Percentiles rank a stretch among this genome's conserved stretches.
Conservation (phyloP, 1,139 yeast species). For the Candida gigantensis region DNA sequence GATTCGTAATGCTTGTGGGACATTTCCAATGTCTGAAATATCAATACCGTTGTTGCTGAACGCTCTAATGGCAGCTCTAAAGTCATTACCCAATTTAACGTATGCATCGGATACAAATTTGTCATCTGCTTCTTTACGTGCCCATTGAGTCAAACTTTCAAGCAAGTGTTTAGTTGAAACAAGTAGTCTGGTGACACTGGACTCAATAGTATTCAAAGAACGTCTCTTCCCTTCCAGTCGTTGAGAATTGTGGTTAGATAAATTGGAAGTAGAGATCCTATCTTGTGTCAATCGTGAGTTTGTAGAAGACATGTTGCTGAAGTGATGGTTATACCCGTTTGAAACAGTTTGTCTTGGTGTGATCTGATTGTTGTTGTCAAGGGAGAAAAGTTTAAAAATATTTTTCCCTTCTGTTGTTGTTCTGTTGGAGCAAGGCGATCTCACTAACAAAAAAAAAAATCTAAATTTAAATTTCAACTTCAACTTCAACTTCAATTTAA, state of each 20-base stretch:
- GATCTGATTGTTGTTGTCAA: too few species aligned
- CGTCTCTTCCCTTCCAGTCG: conserved; percentile 22
- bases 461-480: too few species aligned
- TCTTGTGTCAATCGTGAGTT: conserved; percentile 2
- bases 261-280: conserved; percentile 1
- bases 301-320: conserved; percentile 2
- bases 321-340: too few species aligned
- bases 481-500: too few species aligned
- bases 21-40: conserved; percentile 44
- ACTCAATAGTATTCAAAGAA: conserved; percentile 68
- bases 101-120: conserved; percentile 88
- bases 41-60: conserved; percentile 42
- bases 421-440: too few species aligned
- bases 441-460: too few species aligned
- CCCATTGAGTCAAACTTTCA: conserved; percentile 90
- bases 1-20: conserved; percentile 51
- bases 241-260: not conserved
- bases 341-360: too few species aligned
- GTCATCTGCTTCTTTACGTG: conserved; percentile 74
- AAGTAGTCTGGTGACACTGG: conserved; percentile 77
- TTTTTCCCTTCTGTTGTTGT: too few species aligned
- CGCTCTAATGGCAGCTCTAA: conserved; percentile 75
- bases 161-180: conserved; percentile 88
- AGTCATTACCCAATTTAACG: conserved; percentile 91
- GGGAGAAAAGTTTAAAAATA: too few species aligned